phyloP scores from a whole-genome alignment of 1,284 basidiomycete genomes.

The Rhodotorula sp. region DNA sequence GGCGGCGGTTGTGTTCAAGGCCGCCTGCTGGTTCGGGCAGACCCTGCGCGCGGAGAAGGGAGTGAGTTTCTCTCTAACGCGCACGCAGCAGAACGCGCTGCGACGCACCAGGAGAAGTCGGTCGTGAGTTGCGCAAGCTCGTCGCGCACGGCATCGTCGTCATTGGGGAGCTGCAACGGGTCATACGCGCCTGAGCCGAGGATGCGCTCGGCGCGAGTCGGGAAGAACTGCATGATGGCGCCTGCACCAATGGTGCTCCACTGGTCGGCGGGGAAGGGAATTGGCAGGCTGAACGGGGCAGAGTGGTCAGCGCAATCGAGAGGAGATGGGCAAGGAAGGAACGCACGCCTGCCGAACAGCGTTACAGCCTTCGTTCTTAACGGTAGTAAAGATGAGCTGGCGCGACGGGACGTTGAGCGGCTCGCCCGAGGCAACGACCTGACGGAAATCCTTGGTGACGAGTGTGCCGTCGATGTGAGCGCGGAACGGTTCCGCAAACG shows the following conservation, averaged over 20 bases:
- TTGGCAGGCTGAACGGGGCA: too few species aligned
- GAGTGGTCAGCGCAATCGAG: not conserved
- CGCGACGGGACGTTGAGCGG: slow-evolving; percentile 15
- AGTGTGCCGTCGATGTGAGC: slow-evolving; percentile 40
- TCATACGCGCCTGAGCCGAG: slow-evolving; percentile 29
- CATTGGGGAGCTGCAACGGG: not conserved
- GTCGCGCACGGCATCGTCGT: slow-evolving; percentile 9
- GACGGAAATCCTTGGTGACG: slow-evolving; percentile 31
- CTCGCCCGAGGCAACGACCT: slow-evolving; percentile 3
- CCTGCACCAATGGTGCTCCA: not conserved
- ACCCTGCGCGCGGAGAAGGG: slow-evolving; percentile 7
- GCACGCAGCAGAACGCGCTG: not conserved
- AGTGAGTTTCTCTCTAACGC: not conserved
- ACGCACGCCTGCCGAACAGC: slow-evolving; percentile 10
- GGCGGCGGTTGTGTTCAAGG: slow-evolving; percentile 18
- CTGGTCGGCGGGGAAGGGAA: not conserved
- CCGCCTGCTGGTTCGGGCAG: slow-evolving; percentile 40
- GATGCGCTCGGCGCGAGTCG: slow-evolving; percentile 10
- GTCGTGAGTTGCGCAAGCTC: slow-evolving; percentile 30
- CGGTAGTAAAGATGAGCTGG: slow-evolving; percentile 39
- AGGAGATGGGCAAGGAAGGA: not conserved
- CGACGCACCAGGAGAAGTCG: slow-evolving; percentile 38
- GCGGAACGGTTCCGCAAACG: slow-evolving; percentile 29
- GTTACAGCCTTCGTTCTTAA: slow-evolving; percentile 38
- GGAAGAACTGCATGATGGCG: slow-evolving; percentile 7